Evolutionary conservation across 1,284 basidiomycete genomes (phyloP), one percentile per base, ranked within the genome.

Genomic region (Pseudozyma pruni): DNA sequence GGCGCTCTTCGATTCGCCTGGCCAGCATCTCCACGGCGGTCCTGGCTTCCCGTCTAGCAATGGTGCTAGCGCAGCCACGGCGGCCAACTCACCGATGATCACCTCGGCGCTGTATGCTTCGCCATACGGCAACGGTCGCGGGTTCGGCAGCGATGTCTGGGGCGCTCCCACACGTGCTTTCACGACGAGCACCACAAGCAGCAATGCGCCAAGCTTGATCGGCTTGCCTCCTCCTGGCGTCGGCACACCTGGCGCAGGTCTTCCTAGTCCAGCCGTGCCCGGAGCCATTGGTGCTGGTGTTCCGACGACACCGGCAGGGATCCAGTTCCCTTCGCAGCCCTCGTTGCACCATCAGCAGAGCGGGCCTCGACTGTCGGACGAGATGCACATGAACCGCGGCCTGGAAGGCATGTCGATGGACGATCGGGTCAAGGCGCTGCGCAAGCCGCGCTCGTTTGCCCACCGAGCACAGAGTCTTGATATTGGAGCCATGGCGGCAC

Each of bases 1-100:
- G 84, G 93, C 94, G 0, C 83, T 97, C 61, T 97, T 98, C 84
- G 92, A 78, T 37, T 69, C 72, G n/a, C 67, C 74, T 39, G 53
- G 66, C 34, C 39, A 62, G 23, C 67, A 62, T 72, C 75, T 83
- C 85, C 68, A 83, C 83, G 78, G 86, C 86, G 78, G 42, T 32
- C 66, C 60, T 55, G 19, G 84, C 86, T 66, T 66, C 47, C 51
- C 56, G 1, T 42, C 51, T 11, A 55, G 51, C 62, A 66, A 55
- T 47, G 62, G 55, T 13, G 40, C 47, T 1, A 55, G 44, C 40
- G 50, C 60, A 32, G 56, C 57, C 13, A 58, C 66, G 22, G 60
- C 72, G 6, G 52, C 66, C 33, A 74, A 74, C 47, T 77, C 73
- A 41, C 67, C 76, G 9, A 56, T 76, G 41, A 58, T 63, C 34